Conservation (phyloP, 192 early-diverging fungal genomes). For the Podila horticola region DNA sequence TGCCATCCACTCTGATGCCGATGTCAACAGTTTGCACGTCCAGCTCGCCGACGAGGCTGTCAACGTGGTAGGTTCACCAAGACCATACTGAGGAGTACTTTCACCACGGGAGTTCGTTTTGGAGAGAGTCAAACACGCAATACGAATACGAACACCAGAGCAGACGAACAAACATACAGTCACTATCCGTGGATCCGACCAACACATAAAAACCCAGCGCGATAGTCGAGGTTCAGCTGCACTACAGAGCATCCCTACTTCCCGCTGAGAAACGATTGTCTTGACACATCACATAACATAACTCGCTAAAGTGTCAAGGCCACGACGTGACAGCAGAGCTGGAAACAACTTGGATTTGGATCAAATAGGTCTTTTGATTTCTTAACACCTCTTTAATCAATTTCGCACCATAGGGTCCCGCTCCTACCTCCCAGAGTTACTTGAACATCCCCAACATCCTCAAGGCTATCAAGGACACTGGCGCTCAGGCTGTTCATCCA, state of each 20-base stretch:
- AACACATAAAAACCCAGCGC: too few relatives aligned
- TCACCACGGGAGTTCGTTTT: too few relatives aligned
- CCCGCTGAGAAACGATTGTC: too few relatives aligned
- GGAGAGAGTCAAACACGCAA: too few relatives aligned
- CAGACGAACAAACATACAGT: too few relatives aligned
- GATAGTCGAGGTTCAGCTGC: too few relatives aligned
- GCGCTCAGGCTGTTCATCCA: constrained; percentile 94
- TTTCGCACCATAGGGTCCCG: constrained; percentile 64
- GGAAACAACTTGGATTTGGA: too few relatives aligned
- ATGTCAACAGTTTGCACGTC: constrained; percentile 89
- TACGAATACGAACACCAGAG: too few relatives aligned
- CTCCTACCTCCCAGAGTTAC: constrained; percentile 84
- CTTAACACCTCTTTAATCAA: neutral
- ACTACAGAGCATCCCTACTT: too few relatives aligned
- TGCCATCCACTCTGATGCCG: constrained; percentile 93
- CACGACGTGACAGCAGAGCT: neutral
- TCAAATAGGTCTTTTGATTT: neutral
- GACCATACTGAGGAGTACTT: too few relatives aligned
- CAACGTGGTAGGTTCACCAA: constrained; percentile 59
- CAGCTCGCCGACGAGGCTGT: constrained; percentile 90
- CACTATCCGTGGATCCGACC: too few relatives aligned
- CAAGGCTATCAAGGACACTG: constrained; percentile 75
- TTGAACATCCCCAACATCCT: constrained; percentile 84
- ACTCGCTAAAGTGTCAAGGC: constrained; percentile 4
- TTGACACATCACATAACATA: neutral